Percentiles rank a stretch among this genome's conserved stretches.
These are phyloP conservation scores for Ascomycota sp. DNA, from an alignment of 2,329 filamentous ascomycete species.

Conservation along the genomic window DNA sequence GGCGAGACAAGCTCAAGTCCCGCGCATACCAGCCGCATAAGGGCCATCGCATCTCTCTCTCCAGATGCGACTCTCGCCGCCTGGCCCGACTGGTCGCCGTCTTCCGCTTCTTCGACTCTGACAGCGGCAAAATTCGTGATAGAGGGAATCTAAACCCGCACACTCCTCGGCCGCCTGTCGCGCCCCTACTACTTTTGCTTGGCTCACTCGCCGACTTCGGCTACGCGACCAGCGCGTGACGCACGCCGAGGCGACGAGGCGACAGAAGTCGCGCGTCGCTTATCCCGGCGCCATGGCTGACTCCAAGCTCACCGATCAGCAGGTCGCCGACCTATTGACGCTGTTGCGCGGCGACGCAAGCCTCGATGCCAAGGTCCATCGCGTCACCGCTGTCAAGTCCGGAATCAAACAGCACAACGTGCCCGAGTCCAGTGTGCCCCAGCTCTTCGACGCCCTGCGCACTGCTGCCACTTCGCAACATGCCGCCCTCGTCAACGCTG, in stretches of 20 bases:
- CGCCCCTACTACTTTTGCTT: no score
- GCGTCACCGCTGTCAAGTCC: conserved; percentile 57
- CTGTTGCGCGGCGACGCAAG: conserved; percentile 38
- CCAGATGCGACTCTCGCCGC: conserved; percentile 1
- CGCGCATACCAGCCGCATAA: no score
- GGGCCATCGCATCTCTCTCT: not conserved
- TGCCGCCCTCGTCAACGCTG: conserved; percentile 54
- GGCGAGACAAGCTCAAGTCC: no score
- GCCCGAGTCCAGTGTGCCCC: conserved; percentile 45
- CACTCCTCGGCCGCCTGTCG: no score
- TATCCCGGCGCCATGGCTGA: conserved; percentile 22
- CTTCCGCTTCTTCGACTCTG: conserved; percentile 1
- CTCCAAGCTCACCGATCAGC: conserved; percentile 31
- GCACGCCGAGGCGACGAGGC: no score
- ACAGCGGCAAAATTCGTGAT: conserved; percentile 1
- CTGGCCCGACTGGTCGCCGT: not conserved
- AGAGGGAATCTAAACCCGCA: no score
- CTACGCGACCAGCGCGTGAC: no score
- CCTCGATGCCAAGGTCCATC: conserved; percentile 46
- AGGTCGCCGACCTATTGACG: conserved; percentile 29
- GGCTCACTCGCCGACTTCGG: no score
- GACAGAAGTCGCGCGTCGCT: no score
- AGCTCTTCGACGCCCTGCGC: conserved; percentile 64
- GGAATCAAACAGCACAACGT: conserved; percentile 85
- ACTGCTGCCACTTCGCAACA: conserved; percentile 55